Evolutionary conservation across 23 red algal species (phyloP).

Genomic region (Rhodosorus marinus): DNA sequence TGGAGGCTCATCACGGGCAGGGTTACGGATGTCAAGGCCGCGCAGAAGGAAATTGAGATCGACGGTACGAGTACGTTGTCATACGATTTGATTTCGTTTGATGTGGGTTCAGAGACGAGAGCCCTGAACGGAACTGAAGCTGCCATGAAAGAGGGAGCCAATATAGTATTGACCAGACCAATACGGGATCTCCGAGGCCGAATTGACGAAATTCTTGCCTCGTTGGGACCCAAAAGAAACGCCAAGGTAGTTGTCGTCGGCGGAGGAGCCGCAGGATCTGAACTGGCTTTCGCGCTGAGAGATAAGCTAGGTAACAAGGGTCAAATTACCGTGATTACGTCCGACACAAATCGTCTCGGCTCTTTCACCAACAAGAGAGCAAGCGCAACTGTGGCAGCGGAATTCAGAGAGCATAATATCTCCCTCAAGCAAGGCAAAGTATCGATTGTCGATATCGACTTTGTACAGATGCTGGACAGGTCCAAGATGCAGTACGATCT

Average conservation of each 20-base stretch:
- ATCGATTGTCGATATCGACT: slow-evolving; percentile 2
- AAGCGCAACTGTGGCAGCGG: slow-evolving; percentile 8
- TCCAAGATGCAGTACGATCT: slow-evolving; percentile 14
- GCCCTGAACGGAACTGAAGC: not conserved
- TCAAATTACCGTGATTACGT: not conserved
- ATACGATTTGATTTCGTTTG: slow-evolving; percentile 34
- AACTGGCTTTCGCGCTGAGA: slow-evolving; percentile 44
- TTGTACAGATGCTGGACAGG: slow-evolving; percentile 6
- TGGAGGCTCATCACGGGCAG: slow-evolving; percentile 17
- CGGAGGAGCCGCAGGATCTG: slow-evolving; percentile 49
- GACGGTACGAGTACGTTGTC: too few relatives aligned
- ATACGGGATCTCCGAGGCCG: slow-evolving; percentile 8
- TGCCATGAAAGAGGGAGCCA: too few relatives aligned
- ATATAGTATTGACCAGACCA: slow-evolving; percentile 32
- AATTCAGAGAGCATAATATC: slow-evolving; percentile 8
- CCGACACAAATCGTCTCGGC: too few relatives aligned
- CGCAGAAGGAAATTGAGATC: not conserved
- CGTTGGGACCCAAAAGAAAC: not conserved
- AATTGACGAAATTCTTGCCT: slow-evolving; percentile 8
- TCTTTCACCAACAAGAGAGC: too few relatives aligned
- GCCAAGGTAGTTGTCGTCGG: slow-evolving; percentile 28
- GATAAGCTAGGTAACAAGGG: slow-evolving; percentile 12
- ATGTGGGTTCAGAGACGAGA: slow-evolving; percentile 14
- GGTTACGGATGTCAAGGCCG: slow-evolving; percentile 6
- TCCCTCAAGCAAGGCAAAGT: slow-evolving; percentile 5